phyloP scores from a whole-genome alignment of 495 filamentous ascomycete genomes.

The Terfezia claveryi region DNA sequence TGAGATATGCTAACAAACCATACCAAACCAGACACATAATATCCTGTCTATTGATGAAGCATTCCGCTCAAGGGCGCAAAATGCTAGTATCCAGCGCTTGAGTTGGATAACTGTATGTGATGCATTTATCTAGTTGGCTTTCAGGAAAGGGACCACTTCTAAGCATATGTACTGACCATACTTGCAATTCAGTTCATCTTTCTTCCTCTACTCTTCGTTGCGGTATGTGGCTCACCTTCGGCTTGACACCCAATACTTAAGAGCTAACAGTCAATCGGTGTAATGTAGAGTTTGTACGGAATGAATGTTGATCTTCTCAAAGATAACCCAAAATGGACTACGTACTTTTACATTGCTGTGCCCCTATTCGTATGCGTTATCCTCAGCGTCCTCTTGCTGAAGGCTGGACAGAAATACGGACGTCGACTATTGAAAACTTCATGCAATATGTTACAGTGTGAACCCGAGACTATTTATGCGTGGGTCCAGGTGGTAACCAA shows the following conservation, averaged over 20 bases:
- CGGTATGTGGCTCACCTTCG: slow-evolving; percentile 1
- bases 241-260: not conserved
- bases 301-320: slow-evolving; percentile 2
- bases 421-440: no score
- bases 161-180: not conserved
- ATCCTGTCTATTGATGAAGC: slow-evolving; percentile 16
- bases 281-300: slow-evolving; percentile 1
- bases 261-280: not conserved
- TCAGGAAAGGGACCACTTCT: not conserved
- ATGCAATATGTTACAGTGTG: no score
- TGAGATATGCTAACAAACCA: no score
- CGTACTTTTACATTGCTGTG: not conserved
- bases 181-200: slow-evolving; percentile 9
- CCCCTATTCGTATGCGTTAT: not conserved
- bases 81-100: slow-evolving; percentile 11
- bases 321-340: slow-evolving; percentile 1
- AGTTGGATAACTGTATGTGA: slow-evolving; percentile 14
- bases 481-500: no score
- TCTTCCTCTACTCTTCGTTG: slow-evolving; percentile 11
- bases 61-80: slow-evolving; percentile 10
- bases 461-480: no score
- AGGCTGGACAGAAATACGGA: not conserved
- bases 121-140: no score
- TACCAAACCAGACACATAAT: slow-evolving; percentile 2
- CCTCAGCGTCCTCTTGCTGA: not conserved